These are phyloP conservation scores for Entrophospora sp. DNA, from an alignment of 192 early-diverging fungal genomes.

Conservation along the genomic window DNA sequence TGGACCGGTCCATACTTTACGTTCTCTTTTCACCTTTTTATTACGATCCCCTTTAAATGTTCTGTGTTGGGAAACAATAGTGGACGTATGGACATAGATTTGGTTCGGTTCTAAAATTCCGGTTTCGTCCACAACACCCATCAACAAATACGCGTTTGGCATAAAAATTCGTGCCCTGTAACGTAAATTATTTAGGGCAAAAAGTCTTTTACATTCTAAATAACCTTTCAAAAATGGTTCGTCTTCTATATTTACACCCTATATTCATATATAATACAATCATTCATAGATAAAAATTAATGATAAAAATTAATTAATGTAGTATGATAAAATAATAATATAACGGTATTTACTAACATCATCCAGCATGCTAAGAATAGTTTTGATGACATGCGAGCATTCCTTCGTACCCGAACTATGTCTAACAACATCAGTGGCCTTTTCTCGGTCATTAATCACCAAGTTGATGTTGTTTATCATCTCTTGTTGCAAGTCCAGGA, in stretches of 20 bases:
- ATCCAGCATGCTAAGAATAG: not conserved
- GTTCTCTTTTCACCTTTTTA: not conserved
- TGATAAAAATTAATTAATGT: not conserved
- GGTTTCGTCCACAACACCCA: constrained; percentile 49
- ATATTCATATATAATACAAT: not conserved
- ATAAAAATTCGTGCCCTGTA: constrained; percentile 45
- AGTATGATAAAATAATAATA: not conserved
- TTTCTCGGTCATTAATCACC: not conserved
- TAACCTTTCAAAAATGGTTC: constrained; percentile 41
- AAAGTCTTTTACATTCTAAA: constrained; percentile 32
- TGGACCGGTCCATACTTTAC: not conserved
- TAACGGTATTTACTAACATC: not conserved
- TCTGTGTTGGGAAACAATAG: not conserved
- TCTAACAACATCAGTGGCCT: not conserved
- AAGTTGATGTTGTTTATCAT: not conserved
- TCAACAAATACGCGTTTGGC: constrained; percentile 37
- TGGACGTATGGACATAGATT: constrained; percentile 41
- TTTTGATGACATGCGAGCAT: not conserved
- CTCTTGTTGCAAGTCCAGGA: not conserved
- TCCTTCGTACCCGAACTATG: not conserved
- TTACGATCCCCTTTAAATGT: not conserved
- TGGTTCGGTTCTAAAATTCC: constrained; percentile 31
- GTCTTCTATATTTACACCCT: constrained; percentile 26
- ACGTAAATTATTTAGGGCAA: constrained; percentile 35
- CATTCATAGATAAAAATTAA: not conserved